phyloP scores from a whole-genome alignment of 2,329 filamentous ascomycete species.

The Cordyceps tenuipes region DNA sequence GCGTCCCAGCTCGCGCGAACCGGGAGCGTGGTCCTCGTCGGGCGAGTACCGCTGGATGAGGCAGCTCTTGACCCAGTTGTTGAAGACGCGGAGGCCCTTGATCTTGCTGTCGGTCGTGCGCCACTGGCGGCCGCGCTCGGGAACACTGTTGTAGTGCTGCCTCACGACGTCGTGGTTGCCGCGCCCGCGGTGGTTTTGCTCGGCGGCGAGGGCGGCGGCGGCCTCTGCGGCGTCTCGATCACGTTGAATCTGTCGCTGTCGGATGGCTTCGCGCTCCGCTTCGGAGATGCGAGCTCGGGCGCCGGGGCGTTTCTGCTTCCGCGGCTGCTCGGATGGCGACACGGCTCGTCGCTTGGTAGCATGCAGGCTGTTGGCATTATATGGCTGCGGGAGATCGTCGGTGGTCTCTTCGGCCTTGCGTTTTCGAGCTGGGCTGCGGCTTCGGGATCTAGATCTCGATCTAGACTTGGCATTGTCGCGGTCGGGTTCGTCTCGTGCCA shows the following conservation, averaged over 20 bases:
- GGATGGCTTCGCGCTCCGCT: conserved; percentile 58
- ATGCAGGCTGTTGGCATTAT: conserved; percentile 50
- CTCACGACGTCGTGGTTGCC: conserved; percentile 76
- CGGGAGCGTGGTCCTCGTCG: conserved; percentile 61
- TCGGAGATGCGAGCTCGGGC: conserved; percentile 59
- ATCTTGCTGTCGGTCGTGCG: conserved; percentile 89
- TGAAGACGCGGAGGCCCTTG: conserved; percentile 87
- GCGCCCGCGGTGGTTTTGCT: conserved; percentile 30
- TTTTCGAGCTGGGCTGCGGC: conserved; percentile 16
- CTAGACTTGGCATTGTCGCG: background rate
- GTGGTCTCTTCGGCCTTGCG: conserved; percentile 24
- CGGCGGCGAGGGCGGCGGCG: conserved; percentile 28
- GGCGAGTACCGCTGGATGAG: conserved; percentile 95
- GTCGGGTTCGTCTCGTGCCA: conserved; percentile 12
- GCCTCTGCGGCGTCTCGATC: conserved; percentile 34
- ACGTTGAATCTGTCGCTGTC: conserved; percentile 52
- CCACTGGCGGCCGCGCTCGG: conserved; percentile 90
- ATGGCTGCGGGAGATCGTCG: conserved; percentile 48
- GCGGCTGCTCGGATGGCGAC: conserved; percentile 42
- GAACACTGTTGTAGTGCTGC: conserved; percentile 93
- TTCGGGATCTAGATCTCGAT: conserved; percentile 4
- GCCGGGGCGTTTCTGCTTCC: conserved; percentile 62
- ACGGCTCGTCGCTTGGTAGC: conserved; percentile 50
- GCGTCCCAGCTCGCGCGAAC: conserved; percentile 45
- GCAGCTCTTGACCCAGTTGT: conserved; percentile 98